Evolutionary conservation across 257 asterid species (phyloP).

Genomic region (Salvia splendens): DNA sequence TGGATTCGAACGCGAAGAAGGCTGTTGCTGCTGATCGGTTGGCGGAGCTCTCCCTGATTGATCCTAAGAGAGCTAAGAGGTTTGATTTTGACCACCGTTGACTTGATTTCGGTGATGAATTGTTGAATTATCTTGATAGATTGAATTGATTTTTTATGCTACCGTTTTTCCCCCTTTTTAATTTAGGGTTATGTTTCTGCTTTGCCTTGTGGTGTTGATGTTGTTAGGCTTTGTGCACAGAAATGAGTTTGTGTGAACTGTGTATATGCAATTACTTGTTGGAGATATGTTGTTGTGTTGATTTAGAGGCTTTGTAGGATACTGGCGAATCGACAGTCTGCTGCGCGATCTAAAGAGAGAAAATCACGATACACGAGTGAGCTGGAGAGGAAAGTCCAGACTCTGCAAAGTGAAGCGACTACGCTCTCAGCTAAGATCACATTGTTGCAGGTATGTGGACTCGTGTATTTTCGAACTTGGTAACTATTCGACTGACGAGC

Average conservation of each 20-base stretch:
- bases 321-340: slow-evolving; percentile 95
- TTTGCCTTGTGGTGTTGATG: background rate
- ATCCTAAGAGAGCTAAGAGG: slow-evolving; percentile 98
- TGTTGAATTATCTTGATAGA: background rate
- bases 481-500: too few species aligned
- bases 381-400: slow-evolving; percentile 94
- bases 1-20: slow-evolving; percentile 63
- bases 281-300: slow-evolving; percentile 23
- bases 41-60: slow-evolving; percentile 79
- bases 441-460: slow-evolving; percentile 60
- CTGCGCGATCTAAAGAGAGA: slow-evolving; percentile 94
- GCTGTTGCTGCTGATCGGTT: slow-evolving; percentile 68
- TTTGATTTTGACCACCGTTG: slow-evolving; percentile 29
- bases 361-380: slow-evolving; percentile 80
- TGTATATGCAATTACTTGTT: background rate
- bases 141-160: too few species aligned
- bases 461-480: background rate
- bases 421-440: slow-evolving; percentile 91
- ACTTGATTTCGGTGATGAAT: background rate
- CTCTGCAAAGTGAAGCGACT: slow-evolving; percentile 91
- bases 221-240: background rate
- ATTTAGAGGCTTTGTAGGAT: slow-evolving; percentile 48
- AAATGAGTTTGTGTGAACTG: slow-evolving; percentile 1
- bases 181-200: background rate
- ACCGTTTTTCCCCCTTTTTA: background rate